Evolutionary conservation across 179 eudicot genomes (phyloP), one percentile per base, ranked within the genome.

Genomic region (Silene noctiflora): DNA sequence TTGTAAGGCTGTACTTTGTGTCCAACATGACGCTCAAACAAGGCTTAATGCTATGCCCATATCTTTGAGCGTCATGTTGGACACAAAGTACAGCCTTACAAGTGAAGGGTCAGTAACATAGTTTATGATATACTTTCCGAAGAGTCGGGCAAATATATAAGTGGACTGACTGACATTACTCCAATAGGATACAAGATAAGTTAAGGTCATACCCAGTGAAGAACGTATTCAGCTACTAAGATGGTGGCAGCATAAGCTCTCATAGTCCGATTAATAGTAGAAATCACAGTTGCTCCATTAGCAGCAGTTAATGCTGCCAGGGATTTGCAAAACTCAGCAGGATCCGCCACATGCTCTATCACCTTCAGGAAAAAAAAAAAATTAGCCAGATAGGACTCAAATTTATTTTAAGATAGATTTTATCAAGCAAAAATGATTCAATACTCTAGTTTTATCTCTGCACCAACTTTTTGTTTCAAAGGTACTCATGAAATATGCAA

Each of bases 301-400:
- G 86, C 73, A 81, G 83, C 86, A 71, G 95, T 87, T 78, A 95
- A 81, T 27, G 88, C 88, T 71, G 91, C 85, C 81, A 95, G 78
- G 31, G 99, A 95, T 77, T 87, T 89, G 88, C 99, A 92, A 84
- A 94, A 95, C 44, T 89, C 95, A 62, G 95, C 81, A 73, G 99
- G 97, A 81, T 95, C 87, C 61, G 96, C 94, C 65, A 95, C 99
- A 72, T 95, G 99, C 85, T 95, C 99, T 80, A 95, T 88, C 77
- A 95, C 97, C 97, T 95, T 60, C 53, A 74, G 39, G 29, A 65
- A 39, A 66, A 58, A 72, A 29, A 19, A 14, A 59, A 16, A 31
- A 35, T 64, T 53, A 76, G 51, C 56, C 66, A 59, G 11, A 22
- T 35, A 65, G 20, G 31, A 64, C 1, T 5, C 7, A 0, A 16